A percentile compares a stretch with the other conserved stretches of the same genome.
Evolutionary conservation across 352 stramenopile species (phyloP).

Genomic region (Lagenidium giganteum): DNA sequence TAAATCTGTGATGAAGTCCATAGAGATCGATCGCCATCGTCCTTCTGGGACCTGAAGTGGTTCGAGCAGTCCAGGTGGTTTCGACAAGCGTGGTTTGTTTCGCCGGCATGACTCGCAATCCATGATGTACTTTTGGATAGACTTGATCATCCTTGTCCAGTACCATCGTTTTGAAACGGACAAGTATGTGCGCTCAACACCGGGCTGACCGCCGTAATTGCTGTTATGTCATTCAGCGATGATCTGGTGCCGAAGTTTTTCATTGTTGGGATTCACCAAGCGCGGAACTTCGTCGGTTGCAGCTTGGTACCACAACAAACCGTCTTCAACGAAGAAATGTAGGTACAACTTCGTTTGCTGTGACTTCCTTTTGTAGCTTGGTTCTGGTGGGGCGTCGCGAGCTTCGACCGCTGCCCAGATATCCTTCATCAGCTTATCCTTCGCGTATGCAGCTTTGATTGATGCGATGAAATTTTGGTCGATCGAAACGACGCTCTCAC

Average conservation of each 20-base stretch:
- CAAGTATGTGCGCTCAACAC: not conserved
- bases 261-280: not conserved
- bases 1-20: conserved; percentile 17
- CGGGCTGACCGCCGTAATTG: not conserved
- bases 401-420: no score
- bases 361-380: no score
- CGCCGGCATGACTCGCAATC: conserved; percentile 14
- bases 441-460: no score
- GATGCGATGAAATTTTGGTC: no score
- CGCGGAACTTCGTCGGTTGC: not conserved
- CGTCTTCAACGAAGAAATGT: no score
- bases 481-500: no score
- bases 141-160: conserved; percentile 11
- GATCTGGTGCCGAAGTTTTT: not conserved
- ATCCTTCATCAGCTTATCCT: no score
- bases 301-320: not conserved
- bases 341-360: no score
- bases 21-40: conserved; percentile 13
- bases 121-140: conserved; percentile 2
- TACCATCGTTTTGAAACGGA: conserved; percentile 7
- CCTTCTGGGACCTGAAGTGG: conserved; percentile 7
- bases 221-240: conserved; percentile 5
- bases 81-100: conserved; percentile 4
- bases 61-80: conserved; percentile 10
- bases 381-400: no score